Base-by-base conservation (phyloP, 352 stramenopile species). In the Thalassiosira allenii region DNA sequence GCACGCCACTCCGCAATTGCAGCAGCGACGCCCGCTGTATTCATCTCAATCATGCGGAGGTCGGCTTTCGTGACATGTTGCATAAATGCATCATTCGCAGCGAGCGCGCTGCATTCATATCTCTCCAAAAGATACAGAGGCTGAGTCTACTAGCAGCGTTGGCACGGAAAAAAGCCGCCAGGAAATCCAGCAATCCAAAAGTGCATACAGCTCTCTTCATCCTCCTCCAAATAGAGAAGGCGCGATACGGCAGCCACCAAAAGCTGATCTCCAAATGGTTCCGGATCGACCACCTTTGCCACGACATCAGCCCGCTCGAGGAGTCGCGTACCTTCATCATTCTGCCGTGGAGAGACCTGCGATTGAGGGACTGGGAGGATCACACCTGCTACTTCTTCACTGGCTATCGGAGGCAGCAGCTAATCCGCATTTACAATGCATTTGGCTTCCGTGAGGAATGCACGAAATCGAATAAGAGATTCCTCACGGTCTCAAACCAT, bases 381-480 rank as follows among this genome's bases (percentile, higher is more conserved):
- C 37, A 47, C 9, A 17, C 9, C 9, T 47, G 37, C 37, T 47
- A 47, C 37, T 9, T 17, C 17, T 47, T 47, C 17, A 47, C 37
- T 9, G 17, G 37, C 37, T 47, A 17, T 17, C 9, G 17, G 37
- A 47, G 17, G 37, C 8, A 47, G 9, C 37, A 47, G 37, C 37
- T 47, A 9, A 9, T 9, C 17, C 37, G 37, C 8, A 47, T 47
- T 17, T 47, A 47, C 17, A 17, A 17, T 17, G 8, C 22, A 17
- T 81, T 81, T 71, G 72, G 72, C 34, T 56, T 81, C 9, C 27
- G 23, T 41, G 5, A 75, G 3, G 14, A 41, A 57, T 25, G 27
- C 17, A 34, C 25, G 17, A 9, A 56, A n/a, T n/a, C n/a, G 30
- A 61, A 52, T 17, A 25, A 43, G 43, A 53, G 56, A 29, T 51